Base-by-base conservation (phyloP, 2,329 filamentous ascomycete species). In the Cadophora sp. region DNA sequence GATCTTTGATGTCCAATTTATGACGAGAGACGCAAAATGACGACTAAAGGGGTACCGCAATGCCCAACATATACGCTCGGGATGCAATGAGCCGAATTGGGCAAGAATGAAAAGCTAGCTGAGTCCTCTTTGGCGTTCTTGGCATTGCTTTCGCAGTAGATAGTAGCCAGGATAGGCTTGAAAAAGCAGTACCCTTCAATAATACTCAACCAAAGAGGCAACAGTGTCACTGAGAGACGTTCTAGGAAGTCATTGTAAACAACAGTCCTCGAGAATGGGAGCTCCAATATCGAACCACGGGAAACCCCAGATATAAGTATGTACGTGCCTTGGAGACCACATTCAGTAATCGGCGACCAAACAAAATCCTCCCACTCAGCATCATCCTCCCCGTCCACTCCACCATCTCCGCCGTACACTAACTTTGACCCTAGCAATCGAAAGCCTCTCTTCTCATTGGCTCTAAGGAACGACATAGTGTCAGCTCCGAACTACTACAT, bases 351-450 rank as follows among this genome's bases (percentile, higher is more conserved):
- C 37, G 55, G 31, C 31, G 55, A 27, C 37, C 40, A 14, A 8
- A 46, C 40, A 43, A 46, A 43, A 4, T 22, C 37, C 19, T 29
- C 26, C 40, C 40, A n/a, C 37, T 62, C 59, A 29, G 24, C 37
- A 31, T 48, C 59, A 62, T 22, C 37, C 59, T n/a, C 59, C 34
- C 59, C 40, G 59, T 40, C 22, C 56, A 48, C 14, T n/a, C 22
- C 19, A n/a, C 40, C 24, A 48, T 2, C 24, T 43, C 22, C 27
- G 22, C 22, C 56, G 34, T 29, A 27, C 56, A 46, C 56, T 46
- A 60, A 60, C 5, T 4, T 31, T 31, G 55, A 22, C 9, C 11
- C 24, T 22, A 46, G 14, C 24, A 19, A 22, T 9, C n/a, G 3
- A 27, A 43, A 4, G 6, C 11, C 56, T 34, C 22, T 43, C 56